Percentiles rank a stretch among this genome's conserved stretches.
Conservation (phyloP, 2,329 filamentous ascomycete species). For the Talaromyces islandicus region DNA sequence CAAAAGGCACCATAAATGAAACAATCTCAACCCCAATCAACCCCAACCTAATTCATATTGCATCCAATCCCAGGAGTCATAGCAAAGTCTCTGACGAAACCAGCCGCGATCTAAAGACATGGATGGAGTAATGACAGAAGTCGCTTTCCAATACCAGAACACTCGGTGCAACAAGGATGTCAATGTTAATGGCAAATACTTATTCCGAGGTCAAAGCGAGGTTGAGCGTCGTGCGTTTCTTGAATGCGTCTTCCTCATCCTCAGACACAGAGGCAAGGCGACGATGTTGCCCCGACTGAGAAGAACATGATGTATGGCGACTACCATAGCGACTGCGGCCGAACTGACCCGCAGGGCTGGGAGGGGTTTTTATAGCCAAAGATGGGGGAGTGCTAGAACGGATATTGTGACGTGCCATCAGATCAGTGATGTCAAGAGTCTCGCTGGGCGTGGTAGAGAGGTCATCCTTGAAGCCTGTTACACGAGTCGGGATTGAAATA, state of each 20-base stretch:
- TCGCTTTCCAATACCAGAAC: background rate
- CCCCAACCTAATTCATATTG: too few species aligned
- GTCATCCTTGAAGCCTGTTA: background rate
- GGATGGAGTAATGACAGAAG: background rate
- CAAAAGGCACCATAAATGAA: background rate
- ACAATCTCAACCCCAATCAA: too few species aligned
- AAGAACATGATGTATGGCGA: constrained; percentile 2
- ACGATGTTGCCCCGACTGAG: constrained; percentile 2
- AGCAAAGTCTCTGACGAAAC: background rate
- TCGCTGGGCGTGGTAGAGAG: background rate
- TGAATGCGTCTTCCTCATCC: constrained; percentile 8
- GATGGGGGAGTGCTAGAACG: background rate
- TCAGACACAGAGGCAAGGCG: constrained; percentile 7
- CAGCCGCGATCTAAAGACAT: background rate
- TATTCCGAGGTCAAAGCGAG: background rate
- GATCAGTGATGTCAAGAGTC: background rate
- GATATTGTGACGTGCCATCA: constrained; percentile 9
- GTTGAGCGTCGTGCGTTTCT: background rate
- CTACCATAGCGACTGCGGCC: background rate
- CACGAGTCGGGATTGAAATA: constrained; percentile 2
- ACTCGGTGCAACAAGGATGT: background rate
- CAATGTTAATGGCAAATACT: background rate
- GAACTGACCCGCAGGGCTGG: background rate
- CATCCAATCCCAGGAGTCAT: background rate
- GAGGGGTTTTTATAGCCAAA: background rate